phyloP scores from a whole-genome alignment of 2,329 filamentous ascomycete genomes.

The Alternaria brassicicola region DNA sequence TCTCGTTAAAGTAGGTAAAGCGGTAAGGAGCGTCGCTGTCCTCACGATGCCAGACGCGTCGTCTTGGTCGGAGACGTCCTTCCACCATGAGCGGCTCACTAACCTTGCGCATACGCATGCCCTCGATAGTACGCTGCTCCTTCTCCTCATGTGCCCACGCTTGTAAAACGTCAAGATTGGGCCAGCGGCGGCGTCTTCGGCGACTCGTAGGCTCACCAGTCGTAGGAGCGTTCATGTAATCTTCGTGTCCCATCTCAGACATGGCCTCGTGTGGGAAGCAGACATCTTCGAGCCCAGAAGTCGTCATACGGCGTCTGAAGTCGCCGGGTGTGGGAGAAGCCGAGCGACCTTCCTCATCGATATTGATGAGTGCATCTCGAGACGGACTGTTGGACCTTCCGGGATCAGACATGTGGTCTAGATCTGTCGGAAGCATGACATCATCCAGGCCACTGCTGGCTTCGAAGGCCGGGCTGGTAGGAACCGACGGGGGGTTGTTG shows the following conservation, averaged over 20 bases:
- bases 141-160: conserved; percentile 93
- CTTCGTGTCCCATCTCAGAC: conserved; percentile 83
- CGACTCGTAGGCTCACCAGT: conserved; percentile 52
- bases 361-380: conserved; percentile 58
- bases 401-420: conserved; percentile 45
- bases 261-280: conserved; percentile 84
- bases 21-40: conserved; percentile 91
- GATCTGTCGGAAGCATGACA: conserved; percentile 72
- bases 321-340: conserved; percentile 31
- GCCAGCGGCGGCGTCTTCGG: conserved; percentile 71
- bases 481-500: conserved; percentile 69
- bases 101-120: conserved; percentile 85
- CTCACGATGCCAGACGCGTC: conserved; percentile 80
- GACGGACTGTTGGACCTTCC: conserved; percentile 27
- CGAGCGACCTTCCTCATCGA: conserved; percentile 62
- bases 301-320: conserved; percentile 46
- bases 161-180: conserved; percentile 80
- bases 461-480: conserved; percentile 62
- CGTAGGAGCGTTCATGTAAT: conserved; percentile 60
- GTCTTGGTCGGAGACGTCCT: conserved; percentile 80
- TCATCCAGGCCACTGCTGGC: conserved; percentile 62
- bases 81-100: conserved; percentile 93
- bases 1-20: conserved; percentile 99
- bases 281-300: conserved; percentile 82
- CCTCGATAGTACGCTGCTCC: conserved; percentile 77